Evolutionary conservation across 768 basidiomycete genomes (phyloP), one percentile per base, ranked within the genome.

Genomic region (Rhodotorula kratochvilovae): DNA sequence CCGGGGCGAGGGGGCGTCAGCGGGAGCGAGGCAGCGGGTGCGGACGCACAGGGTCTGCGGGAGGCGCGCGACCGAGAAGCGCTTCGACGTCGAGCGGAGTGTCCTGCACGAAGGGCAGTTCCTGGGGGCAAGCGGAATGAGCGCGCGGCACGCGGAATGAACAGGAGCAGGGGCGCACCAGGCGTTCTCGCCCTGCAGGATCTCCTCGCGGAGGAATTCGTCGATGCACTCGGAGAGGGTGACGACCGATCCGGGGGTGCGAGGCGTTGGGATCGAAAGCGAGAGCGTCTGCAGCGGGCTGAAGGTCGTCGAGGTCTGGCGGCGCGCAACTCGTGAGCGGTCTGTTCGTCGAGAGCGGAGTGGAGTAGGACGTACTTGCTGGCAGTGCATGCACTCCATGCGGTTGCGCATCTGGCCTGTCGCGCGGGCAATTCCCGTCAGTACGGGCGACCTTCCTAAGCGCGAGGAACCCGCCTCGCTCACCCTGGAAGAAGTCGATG

Each of bases 401-500:
- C 87, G 84, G 81, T 89, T 96, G 73, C 91, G 84, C 79, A 94
- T 91, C 79, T 96, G 93, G 16, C 95, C 73, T 71, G 60, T 13
- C 3, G 45, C 36, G 4, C 4, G 31, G 10, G 12, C 0, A 5
- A 55, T 2, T 7, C 36, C 11, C 5, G 35, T 61, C 53, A 50
- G 59, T 12, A 5, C 13, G 13, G 15, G 7, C 10, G n/a, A 11
- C 23, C 29, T 33, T 19, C 45, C 48, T 55, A 31, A 27, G 0
- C 15, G 15, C 31, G 17, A 0, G 2, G 27, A 13, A 29, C 25
- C 2, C 12, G 25, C 15, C 5, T 4, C n/a, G 80, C 68, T 79
- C 78, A 36, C 82, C 94, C 80, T 96, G 92, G 83, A 97, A 97
- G 77, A 89, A 90, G 81, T 98, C 94, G 35, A 96, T 92, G 58